phyloP scores from a whole-genome alignment of 306 rosid genomes.

The Cucurbita pepo region DNA sequence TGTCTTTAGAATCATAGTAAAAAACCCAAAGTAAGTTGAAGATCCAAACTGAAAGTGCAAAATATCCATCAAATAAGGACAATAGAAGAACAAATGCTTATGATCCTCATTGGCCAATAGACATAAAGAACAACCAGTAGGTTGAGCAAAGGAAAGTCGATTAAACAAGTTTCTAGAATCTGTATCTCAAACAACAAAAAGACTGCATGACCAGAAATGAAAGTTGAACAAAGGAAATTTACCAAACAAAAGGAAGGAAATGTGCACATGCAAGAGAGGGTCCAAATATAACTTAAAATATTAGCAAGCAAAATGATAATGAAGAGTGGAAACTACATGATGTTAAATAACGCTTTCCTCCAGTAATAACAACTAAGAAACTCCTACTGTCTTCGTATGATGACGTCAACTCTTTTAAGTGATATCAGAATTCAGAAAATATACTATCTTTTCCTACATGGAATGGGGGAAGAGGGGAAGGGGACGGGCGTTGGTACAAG shows the following conservation, averaged over 20 bases:
- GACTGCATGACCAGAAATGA: background rate
- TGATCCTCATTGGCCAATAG: background rate
- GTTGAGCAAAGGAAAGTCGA: background rate
- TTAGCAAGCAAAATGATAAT: background rate
- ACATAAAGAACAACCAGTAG: background rate
- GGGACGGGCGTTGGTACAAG: background rate
- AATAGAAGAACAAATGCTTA: background rate
- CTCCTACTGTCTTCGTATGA: background rate
- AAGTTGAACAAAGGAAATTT: background rate
- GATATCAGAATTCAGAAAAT: background rate
- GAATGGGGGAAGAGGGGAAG: background rate
- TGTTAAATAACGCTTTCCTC: background rate
- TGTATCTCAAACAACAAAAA: background rate
- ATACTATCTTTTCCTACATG: background rate
- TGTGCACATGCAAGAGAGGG: background rate
- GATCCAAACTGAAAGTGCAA: background rate
- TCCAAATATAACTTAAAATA: background rate
- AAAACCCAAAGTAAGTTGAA: background rate
- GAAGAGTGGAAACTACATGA: background rate
- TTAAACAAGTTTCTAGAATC: background rate
- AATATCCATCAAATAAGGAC: background rate
- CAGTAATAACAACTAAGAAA: background rate
- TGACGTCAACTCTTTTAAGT: background rate
- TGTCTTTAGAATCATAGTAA: background rate
- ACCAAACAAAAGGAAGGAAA: background rate